These are phyloP conservation scores for Niveomyces coronatus DNA, from an alignment of 2,329 filamentous ascomycete genomes.

Conservation along the genomic window DNA sequence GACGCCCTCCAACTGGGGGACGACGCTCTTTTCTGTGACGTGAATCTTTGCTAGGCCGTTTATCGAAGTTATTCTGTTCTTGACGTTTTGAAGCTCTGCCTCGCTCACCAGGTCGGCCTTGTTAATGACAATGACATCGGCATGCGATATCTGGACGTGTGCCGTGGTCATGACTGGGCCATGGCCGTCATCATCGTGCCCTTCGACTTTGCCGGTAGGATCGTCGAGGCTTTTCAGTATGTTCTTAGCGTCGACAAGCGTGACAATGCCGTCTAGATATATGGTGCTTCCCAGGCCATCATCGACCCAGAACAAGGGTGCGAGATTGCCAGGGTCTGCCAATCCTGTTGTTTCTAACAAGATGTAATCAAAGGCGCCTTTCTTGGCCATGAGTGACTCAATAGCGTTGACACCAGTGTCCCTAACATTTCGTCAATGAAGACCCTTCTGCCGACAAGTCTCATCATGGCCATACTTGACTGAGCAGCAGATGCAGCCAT, in stretches of 20 bases:
- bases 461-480: conserved; percentile 55
- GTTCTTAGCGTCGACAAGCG: conserved; percentile 90
- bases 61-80: conserved; percentile 66
- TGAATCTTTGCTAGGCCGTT: conserved; percentile 83
- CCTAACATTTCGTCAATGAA: conserved; percentile 34
- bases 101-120: conserved; percentile 75
- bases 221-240: conserved; percentile 76
- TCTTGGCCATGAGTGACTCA: conserved; percentile 89
- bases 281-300: conserved; percentile 91
- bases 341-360: conserved; percentile 92
- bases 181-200: conserved; percentile 40
- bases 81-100: conserved; percentile 58
- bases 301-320: conserved; percentile 95
- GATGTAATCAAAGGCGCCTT: conserved; percentile 93
- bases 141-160: conserved; percentile 93
- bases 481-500: conserved; percentile 95
- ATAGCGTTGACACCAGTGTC: conserved; percentile 91
- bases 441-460: neutral
- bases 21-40: conserved; percentile 66
- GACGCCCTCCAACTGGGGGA: conserved; percentile 75
- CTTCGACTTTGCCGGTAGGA: conserved; percentile 41
- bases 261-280: conserved; percentile 94
- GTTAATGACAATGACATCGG: conserved; percentile 90
- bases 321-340: conserved; percentile 90
- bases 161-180: conserved; percentile 78